A percentile compares a stretch with the other conserved stretches of the same genome.
phyloP scores from a whole-genome alignment of 768 basidiomycete species.

The Lactarius evosmus region DNA sequence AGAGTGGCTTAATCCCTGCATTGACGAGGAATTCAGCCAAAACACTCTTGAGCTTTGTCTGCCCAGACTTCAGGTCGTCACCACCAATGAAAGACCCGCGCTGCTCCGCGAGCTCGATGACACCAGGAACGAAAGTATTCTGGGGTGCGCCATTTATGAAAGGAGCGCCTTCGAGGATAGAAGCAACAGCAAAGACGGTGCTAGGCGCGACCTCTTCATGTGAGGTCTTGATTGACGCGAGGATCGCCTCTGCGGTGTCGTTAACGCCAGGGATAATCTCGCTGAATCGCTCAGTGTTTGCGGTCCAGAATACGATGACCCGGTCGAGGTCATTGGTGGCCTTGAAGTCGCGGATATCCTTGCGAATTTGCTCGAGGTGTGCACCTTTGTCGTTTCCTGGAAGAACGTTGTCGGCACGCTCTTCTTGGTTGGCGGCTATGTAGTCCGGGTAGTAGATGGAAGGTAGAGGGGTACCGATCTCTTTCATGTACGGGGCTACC shows the following conservation, averaged over 20 bases:
- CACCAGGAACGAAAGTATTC: slow-evolving; percentile 98
- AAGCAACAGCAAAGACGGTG: slow-evolving; percentile 91
- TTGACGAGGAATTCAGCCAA: slow-evolving; percentile 98
- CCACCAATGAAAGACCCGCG: slow-evolving; percentile 92
- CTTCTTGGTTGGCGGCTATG: slow-evolving; percentile 96
- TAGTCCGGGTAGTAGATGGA: slow-evolving; percentile 97
- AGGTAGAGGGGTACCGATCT: slow-evolving; percentile 79
- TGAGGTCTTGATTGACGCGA: slow-evolving; percentile 74
- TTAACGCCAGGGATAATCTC: slow-evolving; percentile 93
- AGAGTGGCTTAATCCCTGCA: slow-evolving; percentile 96
- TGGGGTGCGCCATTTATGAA: slow-evolving; percentile 98
- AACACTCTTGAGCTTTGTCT: slow-evolving; percentile 96
- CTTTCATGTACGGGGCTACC: slow-evolving; percentile 80
- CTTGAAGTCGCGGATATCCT: slow-evolving; percentile 96
- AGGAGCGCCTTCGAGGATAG: slow-evolving; percentile 91
- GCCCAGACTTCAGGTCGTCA: slow-evolving; percentile 96
- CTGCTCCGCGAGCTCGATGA: slow-evolving; percentile 88
- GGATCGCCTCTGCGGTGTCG: slow-evolving; percentile 86
- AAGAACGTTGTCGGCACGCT: slow-evolving; percentile 91
- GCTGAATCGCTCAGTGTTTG: slow-evolving; percentile 97
- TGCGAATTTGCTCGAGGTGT: slow-evolving; percentile 88
- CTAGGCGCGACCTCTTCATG: slow-evolving; percentile 96
- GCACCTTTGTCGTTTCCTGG: slow-evolving; percentile 82
- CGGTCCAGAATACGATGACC: slow-evolving; percentile 96
- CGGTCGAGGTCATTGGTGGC: slow-evolving; percentile 75